Base-by-base conservation (phyloP, 495 filamentous ascomycete genomes). In the Umbilicaria muhlenbergii region DNA sequence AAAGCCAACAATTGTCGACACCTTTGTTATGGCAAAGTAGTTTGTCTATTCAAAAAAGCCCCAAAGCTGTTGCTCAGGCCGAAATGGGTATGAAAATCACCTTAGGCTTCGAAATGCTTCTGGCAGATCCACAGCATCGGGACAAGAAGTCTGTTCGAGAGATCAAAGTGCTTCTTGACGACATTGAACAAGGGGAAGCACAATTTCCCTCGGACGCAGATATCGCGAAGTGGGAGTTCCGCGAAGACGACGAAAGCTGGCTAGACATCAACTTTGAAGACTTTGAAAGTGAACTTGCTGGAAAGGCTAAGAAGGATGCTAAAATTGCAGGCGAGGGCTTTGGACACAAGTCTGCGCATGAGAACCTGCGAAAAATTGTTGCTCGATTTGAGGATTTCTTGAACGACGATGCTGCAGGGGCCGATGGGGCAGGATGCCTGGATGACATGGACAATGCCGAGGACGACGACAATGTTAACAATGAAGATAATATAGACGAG, bases 361-460 rank as follows among this genome's bases (percentile, higher is more conserved):
- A 84, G 39, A 85, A 93, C 53, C 58, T 98, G 31, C 76, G 78
- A 44, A 85, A 84, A 52, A 93, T 95, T 53, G 89, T 96, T 15
- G 78, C 83, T 41, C 72, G 85, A 11, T 96, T 95, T 51, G 84
- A 94, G 56, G 70, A 81, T n/a, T 95, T 98, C 48, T 56, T 96
- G 42, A 86, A 94, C 47, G 84, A 95, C 54, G 86, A 92, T 16
- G 65, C 66, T 10, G 86, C 84, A 0, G 86, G 80, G 2, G 54
- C 77, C 14, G 86, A 89, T 11, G 89, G 86, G 6, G 86, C 78
- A 0, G 79, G 86, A 45, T 62, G 69, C 28, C 51, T 81, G 28
- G 81, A 86, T 51, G 80, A 84, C 41, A 82, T 80, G 66, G 81
- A 83, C 36, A 51, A 68, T 17, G 68, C 75, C 41, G 74, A 82